Conservation (phyloP, 2,329 filamentous ascomycete species). For the Paecilomyces fulvus region DNA sequence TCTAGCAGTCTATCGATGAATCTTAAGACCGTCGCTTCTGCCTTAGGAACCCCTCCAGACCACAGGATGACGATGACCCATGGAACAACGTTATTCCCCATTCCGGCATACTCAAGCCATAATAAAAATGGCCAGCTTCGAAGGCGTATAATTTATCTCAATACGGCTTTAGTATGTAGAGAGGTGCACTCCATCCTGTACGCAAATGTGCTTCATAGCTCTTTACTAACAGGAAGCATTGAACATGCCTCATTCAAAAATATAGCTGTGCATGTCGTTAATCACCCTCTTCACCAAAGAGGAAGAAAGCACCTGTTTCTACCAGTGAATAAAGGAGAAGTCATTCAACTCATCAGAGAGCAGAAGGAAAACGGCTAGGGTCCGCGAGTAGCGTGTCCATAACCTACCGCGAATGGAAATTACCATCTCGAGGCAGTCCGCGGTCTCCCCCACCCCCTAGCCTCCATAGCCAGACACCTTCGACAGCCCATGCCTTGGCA, state of each 20-base stretch:
- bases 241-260: too few species aligned
- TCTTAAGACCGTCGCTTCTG: background rate
- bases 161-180: background rate
- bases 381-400: background rate
- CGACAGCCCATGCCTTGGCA: constrained; percentile 73
- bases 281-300: too few species aligned
- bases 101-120: background rate
- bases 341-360: background rate
- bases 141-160: background rate
- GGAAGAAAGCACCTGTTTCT: too few species aligned
- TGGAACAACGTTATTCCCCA: background rate
- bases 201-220: too few species aligned
- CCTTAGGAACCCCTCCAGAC: background rate
- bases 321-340: background rate
- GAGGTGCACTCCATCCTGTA: background rate
- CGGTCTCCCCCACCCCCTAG: constrained; percentile 51
- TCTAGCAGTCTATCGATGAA: background rate
- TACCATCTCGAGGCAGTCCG: constrained; percentile 28
- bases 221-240: too few species aligned
- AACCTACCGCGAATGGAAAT: constrained; percentile 19
- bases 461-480: constrained; percentile 84
- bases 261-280: too few species aligned
- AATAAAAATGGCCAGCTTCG: background rate
- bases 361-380: background rate
- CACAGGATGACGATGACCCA: background rate